A percentile compares a stretch with the other conserved stretches of the same genome.
Evolutionary conservation across 2,329 filamentous ascomycete genomes (phyloP).

Genomic region (Cladophialophora immunda): DNA sequence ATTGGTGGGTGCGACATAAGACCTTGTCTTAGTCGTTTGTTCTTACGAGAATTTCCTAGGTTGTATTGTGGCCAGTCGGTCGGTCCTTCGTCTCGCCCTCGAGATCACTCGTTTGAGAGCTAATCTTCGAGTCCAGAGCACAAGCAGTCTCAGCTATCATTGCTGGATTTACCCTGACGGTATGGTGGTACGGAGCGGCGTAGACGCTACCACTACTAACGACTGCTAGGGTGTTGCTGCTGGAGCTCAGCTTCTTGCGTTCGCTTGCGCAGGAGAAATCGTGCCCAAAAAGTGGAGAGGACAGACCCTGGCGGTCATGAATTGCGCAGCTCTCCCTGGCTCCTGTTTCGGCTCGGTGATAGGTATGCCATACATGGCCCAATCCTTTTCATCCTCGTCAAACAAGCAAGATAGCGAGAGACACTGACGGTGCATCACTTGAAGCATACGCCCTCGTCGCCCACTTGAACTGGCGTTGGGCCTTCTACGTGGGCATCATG

Average conservation of each 20-base stretch:
- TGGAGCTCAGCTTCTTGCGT: slow-evolving; percentile 10
- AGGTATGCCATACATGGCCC: slow-evolving; percentile 11
- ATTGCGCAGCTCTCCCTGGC: slow-evolving; percentile 9
- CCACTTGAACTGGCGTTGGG: slow-evolving; percentile 26
- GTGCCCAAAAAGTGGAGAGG: slow-evolving; percentile 21
- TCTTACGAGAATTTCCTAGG: too few relatives aligned
- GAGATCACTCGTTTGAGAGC: too few relatives aligned
- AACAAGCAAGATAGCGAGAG: too few relatives aligned
- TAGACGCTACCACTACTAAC: neutral
- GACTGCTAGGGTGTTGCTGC: slow-evolving; percentile 14
- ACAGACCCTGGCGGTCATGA: neutral
- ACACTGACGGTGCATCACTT: too few relatives aligned
- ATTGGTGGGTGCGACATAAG: neutral
- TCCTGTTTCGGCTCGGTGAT: slow-evolving; percentile 22
- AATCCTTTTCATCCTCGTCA: slow-evolving; percentile 15
- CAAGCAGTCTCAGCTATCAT: neutral
- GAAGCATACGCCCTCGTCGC: too few relatives aligned
- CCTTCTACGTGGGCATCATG: slow-evolving; percentile 26
- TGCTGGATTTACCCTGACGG: neutral
- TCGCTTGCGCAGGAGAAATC: slow-evolving; percentile 11
- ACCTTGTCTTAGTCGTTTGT: neutral
- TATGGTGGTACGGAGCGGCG: neutral
- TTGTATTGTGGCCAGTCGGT: too few relatives aligned
- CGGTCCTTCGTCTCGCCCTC: too few relatives aligned
- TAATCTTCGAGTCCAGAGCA: too few relatives aligned